Base-by-base conservation (phyloP, 257 asterid species). In the Dorcoceras hygrometricum region DNA sequence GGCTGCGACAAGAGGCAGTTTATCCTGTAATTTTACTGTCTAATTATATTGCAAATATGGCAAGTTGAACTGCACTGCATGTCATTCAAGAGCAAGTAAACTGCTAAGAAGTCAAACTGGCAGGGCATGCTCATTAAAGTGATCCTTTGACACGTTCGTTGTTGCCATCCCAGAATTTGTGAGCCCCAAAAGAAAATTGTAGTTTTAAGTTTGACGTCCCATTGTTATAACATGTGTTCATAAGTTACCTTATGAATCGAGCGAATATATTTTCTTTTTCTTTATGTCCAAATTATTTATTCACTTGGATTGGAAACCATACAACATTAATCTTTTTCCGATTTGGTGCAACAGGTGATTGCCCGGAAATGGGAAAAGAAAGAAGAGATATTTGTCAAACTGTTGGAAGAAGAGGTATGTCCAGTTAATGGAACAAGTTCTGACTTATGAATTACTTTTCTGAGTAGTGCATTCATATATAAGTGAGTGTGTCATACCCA, bases 321-420 rank as follows among this genome's bases (percentile, higher is more conserved):
- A 34, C 36, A 28, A 3, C 32, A 28, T 19, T 73, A 18, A 79
- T 63, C 29, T 57, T 62, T 46, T 56, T 20, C 51, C 25, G 24
- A 65, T 69, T 20, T 75, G 76, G 55, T 65, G 59, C 64, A 61
- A 60, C 82, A 94, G 99, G 96, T 87, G 71, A 70, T 90, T 64
- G 84, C 88, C 64, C 83, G 89, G 75, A 90, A 77, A 79, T 94
- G 99, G 99, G 90, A 88, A 73, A 69, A 68, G 58, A 73, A 76
- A 48, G 93, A 86, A 68, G 99, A 90, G 80, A 75, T 80, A 51
- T 72, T 94, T 56, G 70, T 85, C 77, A 88, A 81, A 75, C 57
- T 88, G 69, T 62, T 83, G 1, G 97, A 86, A 63, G 99, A 90
- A 67, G 96, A 90, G 90, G 99, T 88, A 71, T 69, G 80, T 23